Base-by-base conservation (phyloP, 306 rosid species). In the Dalbergia oliveri region DNA sequence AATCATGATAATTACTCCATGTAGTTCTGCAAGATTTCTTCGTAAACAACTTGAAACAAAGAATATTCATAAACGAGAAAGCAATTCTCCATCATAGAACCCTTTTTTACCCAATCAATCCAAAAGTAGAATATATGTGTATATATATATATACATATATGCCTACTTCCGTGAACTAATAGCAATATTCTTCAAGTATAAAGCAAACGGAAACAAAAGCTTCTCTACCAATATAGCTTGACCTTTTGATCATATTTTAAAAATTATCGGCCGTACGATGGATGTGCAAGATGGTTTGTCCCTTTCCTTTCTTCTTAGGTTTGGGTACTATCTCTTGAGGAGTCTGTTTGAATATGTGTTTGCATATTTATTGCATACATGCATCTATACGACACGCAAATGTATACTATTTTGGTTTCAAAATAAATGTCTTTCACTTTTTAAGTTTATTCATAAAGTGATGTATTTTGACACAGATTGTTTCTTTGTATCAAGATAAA, bases 241-340 rank as follows among this genome's bases (percentile, higher is more conserved):
- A 4, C 10, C 5, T 0, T 33, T 34, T n/a, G n/a, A 35, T n/a
- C 64, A 9, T 15, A 51, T 31, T 13, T 9, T 7, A 9, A 45
- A 9, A 45, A 15, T n/a, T 8, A 11, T 61, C 9, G 21, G 53
- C 59, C 72, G 62, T 21, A 78, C 9, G 58, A 77, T 81, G 50
- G 47, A 59, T n/a, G 34, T 54, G 39, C 78, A 49, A 69, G 78
- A 80, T n/a, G 75, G 85, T 81, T 31, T 31, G 80, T 45, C 4
- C 11, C 35, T 2, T 2, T 11, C 47, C 0, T 5, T 37, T 43
- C 11, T 50, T 60, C 59, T n/a, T 5, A 3, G 3, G 13, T 11
- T 26, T 26, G 31, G 7, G 12, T 2, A 26, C 0, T 35, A n/a
- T 35, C 19, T 72, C 3, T 13, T 26, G 13, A 14, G 12, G 11